phyloP scores from a whole-genome alignment of 345 rosid species.

The Linum usitatissimum region DNA sequence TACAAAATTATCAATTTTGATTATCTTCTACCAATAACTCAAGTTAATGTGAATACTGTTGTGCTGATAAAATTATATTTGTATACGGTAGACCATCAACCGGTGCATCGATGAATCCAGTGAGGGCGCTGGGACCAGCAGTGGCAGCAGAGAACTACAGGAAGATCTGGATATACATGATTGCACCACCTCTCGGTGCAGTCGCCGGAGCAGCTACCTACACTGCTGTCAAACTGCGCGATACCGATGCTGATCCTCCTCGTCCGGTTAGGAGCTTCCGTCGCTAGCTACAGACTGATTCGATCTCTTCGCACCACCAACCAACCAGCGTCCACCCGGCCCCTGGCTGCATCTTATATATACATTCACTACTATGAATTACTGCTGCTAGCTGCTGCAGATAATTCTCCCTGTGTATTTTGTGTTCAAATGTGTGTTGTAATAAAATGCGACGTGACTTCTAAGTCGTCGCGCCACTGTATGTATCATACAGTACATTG shows the following conservation, averaged over 20 bases:
- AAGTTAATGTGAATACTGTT: no score
- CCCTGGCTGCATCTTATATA: no score
- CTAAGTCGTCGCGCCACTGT: no score
- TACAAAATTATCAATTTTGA: no score
- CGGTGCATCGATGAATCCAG: constrained; percentile 83
- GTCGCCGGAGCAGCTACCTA: constrained; percentile 65
- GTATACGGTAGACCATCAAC: constrained; percentile 47
- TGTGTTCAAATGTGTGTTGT: constrained; percentile 5
- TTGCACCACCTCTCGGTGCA: constrained; percentile 90
- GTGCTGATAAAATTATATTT: no score
- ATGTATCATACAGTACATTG: no score
- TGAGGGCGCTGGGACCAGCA: constrained; percentile 84
- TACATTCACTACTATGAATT: no score
- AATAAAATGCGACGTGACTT: constrained; percentile 11
- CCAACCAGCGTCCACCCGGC: no score
- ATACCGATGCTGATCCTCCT: constrained; percentile 46
- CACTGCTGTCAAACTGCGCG: constrained; percentile 68
- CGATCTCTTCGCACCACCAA: constrained; percentile 5
- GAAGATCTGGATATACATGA: constrained; percentile 61
- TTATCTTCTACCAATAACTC: no score
- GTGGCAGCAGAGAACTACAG: constrained; percentile 81
- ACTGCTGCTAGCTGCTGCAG: no score
- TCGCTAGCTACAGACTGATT: constrained; percentile 23
- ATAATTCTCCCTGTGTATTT: no score
- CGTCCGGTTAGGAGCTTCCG: constrained; percentile 79